Base-by-base conservation (phyloP, 1,284 basidiomycete species). In the Pterulicium gracile region DNA sequence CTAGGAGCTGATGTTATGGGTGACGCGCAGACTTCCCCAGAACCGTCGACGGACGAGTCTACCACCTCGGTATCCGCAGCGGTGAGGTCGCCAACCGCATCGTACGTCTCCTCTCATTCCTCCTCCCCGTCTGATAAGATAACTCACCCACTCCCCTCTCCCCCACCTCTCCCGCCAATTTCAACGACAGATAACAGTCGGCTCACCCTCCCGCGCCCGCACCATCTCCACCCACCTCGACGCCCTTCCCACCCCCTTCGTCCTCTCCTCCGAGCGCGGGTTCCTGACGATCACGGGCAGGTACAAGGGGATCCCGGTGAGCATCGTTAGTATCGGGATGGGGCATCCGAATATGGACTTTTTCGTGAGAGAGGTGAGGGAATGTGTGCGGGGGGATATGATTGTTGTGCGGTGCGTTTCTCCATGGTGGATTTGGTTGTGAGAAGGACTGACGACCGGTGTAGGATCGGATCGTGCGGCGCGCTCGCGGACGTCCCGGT, bases 51-150 rank as follows among this genome's bases (percentile, higher is more conserved):
- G 72, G 73, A 45, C 77, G 81, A 50, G 81, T 86, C 44, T 88
- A 88, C 60, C 84, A 88, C 62, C 72, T 88, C n/a, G 84, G 83
- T 36, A 61, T 88, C 50, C 72, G 76, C 44, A 67, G 73, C 35
- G 86, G 85, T 17, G 81, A 88, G 58, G 80, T 90, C 18, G 84
- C 88, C 42, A 90, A 89, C 62, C 76, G 85, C 42, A 84, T 90
- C 55, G 84, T 85, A 58, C 58, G 75, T 58, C 34, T 7, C 27
- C n/a, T n/a, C 21, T 46, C 34, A 27, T 41, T 17, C 27, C 27
- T 15, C 27, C 12, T 34, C 27, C 27, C 27, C 10, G 12, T 10
- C 10, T 34, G 15, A 15, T 34, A 34, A 43, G 14, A 2, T n/a
- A 35, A 44, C 17, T 23, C 34, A 47, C 7, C 32, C 13, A 4